Base-by-base conservation (phyloP, 1,284 basidiomycete species). In the Tilletia caries region DNA sequence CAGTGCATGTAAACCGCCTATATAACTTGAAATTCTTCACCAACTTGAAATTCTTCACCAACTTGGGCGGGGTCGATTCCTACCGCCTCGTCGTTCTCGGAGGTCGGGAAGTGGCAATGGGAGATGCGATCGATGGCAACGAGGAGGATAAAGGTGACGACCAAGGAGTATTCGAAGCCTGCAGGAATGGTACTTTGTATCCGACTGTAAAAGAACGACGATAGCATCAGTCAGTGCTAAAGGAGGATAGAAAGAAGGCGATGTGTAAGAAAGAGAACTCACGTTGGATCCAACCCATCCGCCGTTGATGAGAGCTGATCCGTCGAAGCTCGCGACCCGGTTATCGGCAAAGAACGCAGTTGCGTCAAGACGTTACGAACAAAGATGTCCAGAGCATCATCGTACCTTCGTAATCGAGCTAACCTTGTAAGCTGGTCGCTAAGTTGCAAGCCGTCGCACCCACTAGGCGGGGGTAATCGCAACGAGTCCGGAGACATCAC, bases 111-210 rank as follows among this genome's bases (percentile, higher is more conserved):
- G 68, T 90, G 87, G 72, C 92, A 86, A 73, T 89, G 90, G 2
- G 95, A 95, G 79, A 96, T 92, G 84, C 87, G 92, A 86, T 98
- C 93, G 89, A 98, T 91, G 78, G 89, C 85, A 90, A 94, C 93
- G 68, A 93, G 87, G 83, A 97, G 92, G 84, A 93, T 87, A 13
- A 92, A 46, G 32, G 82, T 79, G 13, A 76, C 62, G 62, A 75
- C 75, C 37, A 81, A 80, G 37, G 77, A 77, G 76, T 76, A 83
- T 29, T 70, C 79, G 67, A 81, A 74, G 48, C 76, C 80, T 8
- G 76, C 67, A 23, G 68, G 90, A 91, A 84, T 92, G 91, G 1
- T 70, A 95, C 81, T 84, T 98, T 95, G 84, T 91, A 91, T 1
- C 89, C 94, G 67, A 62, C 48, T 50, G 48, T 50, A 8, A 20